Conservation (phyloP, 495 filamentous ascomycete genomes). For the Thozetella sp. region DNA sequence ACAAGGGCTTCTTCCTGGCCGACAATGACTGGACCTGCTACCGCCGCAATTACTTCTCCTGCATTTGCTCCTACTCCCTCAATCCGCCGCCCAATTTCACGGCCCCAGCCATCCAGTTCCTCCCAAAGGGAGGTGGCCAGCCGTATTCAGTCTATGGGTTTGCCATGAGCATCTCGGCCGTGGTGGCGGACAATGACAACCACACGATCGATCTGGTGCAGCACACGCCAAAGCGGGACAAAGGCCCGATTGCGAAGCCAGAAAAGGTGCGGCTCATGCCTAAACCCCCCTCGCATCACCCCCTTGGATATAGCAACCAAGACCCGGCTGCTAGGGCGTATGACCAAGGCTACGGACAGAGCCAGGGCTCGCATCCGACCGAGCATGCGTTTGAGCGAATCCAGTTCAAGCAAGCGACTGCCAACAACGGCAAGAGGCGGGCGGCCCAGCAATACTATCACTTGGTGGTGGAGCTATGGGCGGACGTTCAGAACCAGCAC, state of each 20-base stretch:
- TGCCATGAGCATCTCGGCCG: constrained; percentile 85
- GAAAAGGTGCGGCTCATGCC: constrained; percentile 70
- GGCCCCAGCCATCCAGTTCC: constrained; percentile 38
- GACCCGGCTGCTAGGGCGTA: constrained; percentile 37
- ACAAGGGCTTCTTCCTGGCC: constrained; percentile 87
- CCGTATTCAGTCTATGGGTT: constrained; percentile 63
- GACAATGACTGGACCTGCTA: constrained; percentile 97
- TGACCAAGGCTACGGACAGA: constrained; percentile 37
- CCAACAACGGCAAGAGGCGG: constrained; percentile 92
- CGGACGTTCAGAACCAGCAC: constrained; percentile 60
- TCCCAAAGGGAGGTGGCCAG: constrained; percentile 31
- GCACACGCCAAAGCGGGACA: constrained; percentile 94
- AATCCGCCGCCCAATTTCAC: constrained; percentile 46
- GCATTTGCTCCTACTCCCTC: constrained; percentile 79
- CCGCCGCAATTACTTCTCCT: constrained; percentile 90
- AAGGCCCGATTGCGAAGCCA: constrained; percentile 82
- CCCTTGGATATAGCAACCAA: constrained; percentile 30
- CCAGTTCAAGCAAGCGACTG: constrained; percentile 94
- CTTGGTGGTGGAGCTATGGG: constrained; percentile 85
- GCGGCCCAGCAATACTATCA: constrained; percentile 95
- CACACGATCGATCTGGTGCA: constrained; percentile 89
- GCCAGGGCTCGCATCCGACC: constrained; percentile 42
- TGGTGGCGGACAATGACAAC: constrained; percentile 75
- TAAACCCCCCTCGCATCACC: constrained; percentile 55
- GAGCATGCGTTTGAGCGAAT: constrained; percentile 87